Evolutionary conservation across 1,284 basidiomycete genomes (phyloP).

Genomic region (Clitocybe nebularis): DNA sequence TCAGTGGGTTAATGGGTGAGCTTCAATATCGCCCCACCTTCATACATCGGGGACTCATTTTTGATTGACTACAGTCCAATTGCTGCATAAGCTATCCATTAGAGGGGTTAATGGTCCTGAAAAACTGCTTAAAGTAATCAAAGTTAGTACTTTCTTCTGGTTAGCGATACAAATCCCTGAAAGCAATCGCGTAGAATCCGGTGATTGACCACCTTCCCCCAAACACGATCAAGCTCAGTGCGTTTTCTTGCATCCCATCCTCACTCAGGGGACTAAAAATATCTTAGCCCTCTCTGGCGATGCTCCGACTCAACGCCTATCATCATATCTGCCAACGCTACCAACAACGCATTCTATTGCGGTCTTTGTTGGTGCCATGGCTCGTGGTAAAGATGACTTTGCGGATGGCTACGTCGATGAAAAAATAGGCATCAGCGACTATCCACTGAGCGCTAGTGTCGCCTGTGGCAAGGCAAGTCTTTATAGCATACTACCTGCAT

Average conservation of each 20-base stretch:
- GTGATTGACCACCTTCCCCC: conserved; percentile 93
- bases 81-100: conserved; percentile 94
- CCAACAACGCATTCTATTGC: conserved; percentile 89
- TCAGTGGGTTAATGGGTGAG: conserved; percentile 97
- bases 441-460: conserved; percentile 90
- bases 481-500: not conserved
- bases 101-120: conserved; percentile 95
- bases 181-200: conserved; percentile 65
- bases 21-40: conserved; percentile 1
- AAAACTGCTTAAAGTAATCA: conserved; percentile 96
- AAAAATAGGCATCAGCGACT: conserved; percentile 96
- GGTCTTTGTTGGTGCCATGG: conserved; percentile 98
- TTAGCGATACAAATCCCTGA: conserved; percentile 7
- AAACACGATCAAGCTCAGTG: conserved; percentile 95
- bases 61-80: conserved; percentile 68
- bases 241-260: conserved; percentile 28
- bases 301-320: conserved; percentile 80
- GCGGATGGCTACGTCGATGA: conserved; percentile 96
- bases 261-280: conserved; percentile 9
- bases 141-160: conserved; percentile 32
- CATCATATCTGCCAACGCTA: conserved; percentile 65
- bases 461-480: conserved; percentile 89
- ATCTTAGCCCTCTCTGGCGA: conserved; percentile 85
- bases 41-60: too few relatives aligned
- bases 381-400: conserved; percentile 93